Base-by-base conservation (phyloP, 208 protist genomes). In the Leptomonas seymouri region DNA sequence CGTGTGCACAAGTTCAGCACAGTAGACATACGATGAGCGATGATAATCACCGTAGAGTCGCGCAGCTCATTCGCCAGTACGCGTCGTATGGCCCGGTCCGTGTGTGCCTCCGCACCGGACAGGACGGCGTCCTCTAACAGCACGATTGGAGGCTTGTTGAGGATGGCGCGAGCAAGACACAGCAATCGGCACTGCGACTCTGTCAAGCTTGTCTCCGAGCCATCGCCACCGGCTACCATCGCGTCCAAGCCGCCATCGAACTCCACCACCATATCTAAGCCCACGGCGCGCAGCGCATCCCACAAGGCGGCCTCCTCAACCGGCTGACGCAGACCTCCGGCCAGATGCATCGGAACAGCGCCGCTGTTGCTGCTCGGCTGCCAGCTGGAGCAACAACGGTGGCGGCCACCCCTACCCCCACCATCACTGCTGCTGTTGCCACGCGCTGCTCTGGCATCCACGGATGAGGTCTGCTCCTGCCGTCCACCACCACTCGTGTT, bases 81-180 rank as follows among this genome's bases (percentile, higher is more conserved):
- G 21, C 86, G 41, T 57, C 93, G 93, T 42, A 99, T 90, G 4
- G 87, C 51, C 14, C 30, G 56, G 53, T 98, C 96, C 0, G 91
- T 81, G 36, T 89, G 79, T 25, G 71, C 58, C 71, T 93, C 94
- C 14, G 86, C 86, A n/a, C 54, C 51, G 1, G 86, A 78, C 42
- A 94, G 94, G 1, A 95, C 85, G 46, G 78, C 54, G 77, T 99
- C 98, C 72, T 99, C 98, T 31, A 99, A 70, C 18, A 99, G 86
- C 12, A 99, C 46, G 9, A 99, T 81, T 50, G 80, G 82, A 16
- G 95, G 78, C 51, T 63, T 50, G 48, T 86, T 88, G 18, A 99
- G 78, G 9, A 99, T 54, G 2, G 97, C 97, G 44, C 98, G 82
- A 8, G 94, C 96, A 14, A 99, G 60, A 76, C 96, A 98, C 2